These are phyloP conservation scores for Trifolium fragiferum DNA, from an alignment of 306 rosid genomes.

Conservation along the genomic window DNA sequence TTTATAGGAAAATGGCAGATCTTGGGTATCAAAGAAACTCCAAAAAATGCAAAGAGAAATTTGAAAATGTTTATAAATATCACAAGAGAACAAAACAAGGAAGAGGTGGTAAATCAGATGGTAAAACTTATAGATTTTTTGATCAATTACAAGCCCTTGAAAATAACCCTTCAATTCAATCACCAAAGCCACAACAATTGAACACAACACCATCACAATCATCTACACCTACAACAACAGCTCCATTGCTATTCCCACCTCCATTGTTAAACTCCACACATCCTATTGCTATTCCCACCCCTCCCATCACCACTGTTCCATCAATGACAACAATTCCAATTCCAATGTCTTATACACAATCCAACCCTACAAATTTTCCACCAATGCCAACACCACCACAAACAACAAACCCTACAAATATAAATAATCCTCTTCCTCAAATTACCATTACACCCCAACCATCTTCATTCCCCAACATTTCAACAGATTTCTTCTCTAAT, in stretches of 20 bases:
- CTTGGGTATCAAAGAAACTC: slow-evolving; percentile 83
- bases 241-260: slow-evolving; percentile 33
- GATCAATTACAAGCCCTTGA: slow-evolving; percentile 85
- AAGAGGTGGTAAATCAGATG: slow-evolving; percentile 82
- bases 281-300: slow-evolving; percentile 33
- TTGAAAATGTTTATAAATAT: slow-evolving; percentile 95
- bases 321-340: slow-evolving; percentile 40
- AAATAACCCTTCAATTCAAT: slow-evolving; percentile 45
- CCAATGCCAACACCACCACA: slow-evolving; percentile 35
- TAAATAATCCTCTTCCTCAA: slow-evolving; percentile 36
- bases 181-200: slow-evolving; percentile 17
- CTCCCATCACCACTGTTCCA: slow-evolving; percentile 58
- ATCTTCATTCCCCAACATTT: slow-evolving; percentile 41
- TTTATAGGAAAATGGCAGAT: slow-evolving; percentile 80
- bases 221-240: slow-evolving; percentile 4
- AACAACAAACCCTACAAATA: slow-evolving; percentile 10
- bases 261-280: slow-evolving; percentile 1
- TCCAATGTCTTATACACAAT: slow-evolving; percentile 37
- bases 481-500: slow-evolving; percentile 55
- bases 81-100: slow-evolving; percentile 94
- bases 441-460: slow-evolving; percentile 24
- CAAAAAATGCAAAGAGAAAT: slow-evolving; percentile 96
- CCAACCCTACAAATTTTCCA: slow-evolving; percentile 32
- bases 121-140: slow-evolving; percentile 81
- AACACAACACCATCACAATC: background rate